Evolutionary conservation across 2,329 filamentous ascomycete genomes (phyloP), one percentile per base, ranked within the genome.

Genomic region (Colletotrichum cordylinicola): DNA sequence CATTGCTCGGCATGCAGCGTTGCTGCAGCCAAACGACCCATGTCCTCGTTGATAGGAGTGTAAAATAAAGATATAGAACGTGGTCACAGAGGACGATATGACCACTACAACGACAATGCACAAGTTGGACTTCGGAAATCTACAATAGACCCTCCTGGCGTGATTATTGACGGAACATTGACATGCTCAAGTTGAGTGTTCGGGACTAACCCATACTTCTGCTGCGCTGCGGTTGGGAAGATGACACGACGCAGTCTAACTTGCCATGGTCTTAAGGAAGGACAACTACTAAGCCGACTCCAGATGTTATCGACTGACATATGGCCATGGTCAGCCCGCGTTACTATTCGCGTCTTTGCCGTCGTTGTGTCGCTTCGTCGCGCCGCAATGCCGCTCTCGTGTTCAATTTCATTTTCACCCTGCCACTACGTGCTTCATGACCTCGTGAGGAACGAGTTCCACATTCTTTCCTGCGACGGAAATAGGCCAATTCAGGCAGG

Each of bases 21-120:
- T 31, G 39, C 60, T 37, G 10, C 16, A 29, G 29, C 35, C 58
- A 18, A 9, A 33, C 29, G 43, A 48, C 60, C 56, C 16, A 18
- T 60, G 67, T 60, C 60, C 43, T n/a, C 48, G 18, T 60, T 18
- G 67, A 39, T 60, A 71, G 21, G 7, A 65, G 33, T 74, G 72
- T 74, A 74, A 58, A 35, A 71, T 71, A 74, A 16, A 31, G 35
- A 65, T 60, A 65, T 29, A 70, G 43, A 56, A 16, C 33, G 52
- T 52, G 60, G 39, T 24, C 43, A 24, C 27, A 18, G 35, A 52
- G 29, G 35, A 21, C 16, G 18, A 27, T 31, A 29, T 21, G 58
- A 43, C 33, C 16, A 21, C 4, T 8, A 60, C 58, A 43, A 60
- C 24, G 21, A 35, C 21, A 35, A 21, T 70, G 18, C 16, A 64